Conservation (phyloP, 1,284 basidiomycete genomes). For the Sporisorium iseilematis-ciliati region DNA sequence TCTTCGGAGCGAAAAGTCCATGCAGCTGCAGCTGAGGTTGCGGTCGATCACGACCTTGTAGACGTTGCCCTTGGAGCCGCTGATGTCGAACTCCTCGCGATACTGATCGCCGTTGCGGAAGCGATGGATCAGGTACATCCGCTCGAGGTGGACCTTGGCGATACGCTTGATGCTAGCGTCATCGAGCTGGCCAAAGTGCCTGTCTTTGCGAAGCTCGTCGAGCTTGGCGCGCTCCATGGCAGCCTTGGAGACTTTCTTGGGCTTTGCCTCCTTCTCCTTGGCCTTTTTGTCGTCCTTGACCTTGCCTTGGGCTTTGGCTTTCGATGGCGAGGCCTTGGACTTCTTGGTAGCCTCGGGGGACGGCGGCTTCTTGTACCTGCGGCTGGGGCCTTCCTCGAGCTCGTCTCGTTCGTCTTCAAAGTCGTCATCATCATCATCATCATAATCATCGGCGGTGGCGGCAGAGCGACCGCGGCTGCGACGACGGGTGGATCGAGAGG, state of each 20-base stretch:
- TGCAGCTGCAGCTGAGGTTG: constrained; percentile 30
- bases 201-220: constrained; percentile 30
- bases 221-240: constrained; percentile 23
- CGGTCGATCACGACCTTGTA: constrained; percentile 38
- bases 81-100: constrained; percentile 36
- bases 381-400: constrained; percentile 29
- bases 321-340: constrained; percentile 1
- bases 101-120: constrained; percentile 14
- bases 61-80: constrained; percentile 42
- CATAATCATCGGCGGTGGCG: no score
- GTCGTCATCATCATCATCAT: no score
- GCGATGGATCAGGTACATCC: constrained; percentile 42
- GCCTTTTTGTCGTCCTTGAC: constrained; percentile 5
- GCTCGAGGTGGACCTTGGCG: constrained; percentile 25
- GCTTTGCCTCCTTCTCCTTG: constrained; percentile 17
- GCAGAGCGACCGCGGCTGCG: background rate
- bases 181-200: constrained; percentile 33
- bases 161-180: constrained; percentile 35
- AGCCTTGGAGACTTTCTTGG: constrained; percentile 33
- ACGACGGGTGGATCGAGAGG: constrained; percentile 6
- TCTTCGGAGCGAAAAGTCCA: constrained; percentile 30
- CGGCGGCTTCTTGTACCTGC: constrained; percentile 29
- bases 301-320: background rate
- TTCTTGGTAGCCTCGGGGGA: constrained; percentile 6
- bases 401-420: constrained; percentile 22